Conservation (phyloP, 179 eudicot species). For the Spergularia azorica region DNA sequence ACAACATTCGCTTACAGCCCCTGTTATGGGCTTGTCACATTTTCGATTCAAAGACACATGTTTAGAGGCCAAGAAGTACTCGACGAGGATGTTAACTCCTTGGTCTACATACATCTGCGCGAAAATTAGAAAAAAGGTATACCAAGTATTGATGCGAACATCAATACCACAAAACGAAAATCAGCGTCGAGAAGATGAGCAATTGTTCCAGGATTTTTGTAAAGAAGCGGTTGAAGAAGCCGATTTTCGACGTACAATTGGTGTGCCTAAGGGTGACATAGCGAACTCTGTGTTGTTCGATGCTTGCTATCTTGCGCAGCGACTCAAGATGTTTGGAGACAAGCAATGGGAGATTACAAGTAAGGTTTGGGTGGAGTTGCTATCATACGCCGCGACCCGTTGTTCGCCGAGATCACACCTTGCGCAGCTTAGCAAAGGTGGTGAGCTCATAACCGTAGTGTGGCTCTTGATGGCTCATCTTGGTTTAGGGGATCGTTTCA, state of each 20-base stretch:
- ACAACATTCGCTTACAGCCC: constrained; percentile 2
- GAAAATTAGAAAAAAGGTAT: not conserved
- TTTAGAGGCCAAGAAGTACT: not conserved
- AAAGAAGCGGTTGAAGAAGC: not conserved
- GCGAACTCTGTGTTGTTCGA: constrained; percentile 13
- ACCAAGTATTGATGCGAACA: not conserved
- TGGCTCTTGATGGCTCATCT: constrained; percentile 27
- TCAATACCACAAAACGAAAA: not conserved
- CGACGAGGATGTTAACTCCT: not conserved
- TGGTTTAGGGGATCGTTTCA: constrained; percentile 13
- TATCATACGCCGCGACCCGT: constrained; percentile 11
- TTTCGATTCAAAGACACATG: constrained; percentile 10
- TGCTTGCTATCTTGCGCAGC: constrained; percentile 8
- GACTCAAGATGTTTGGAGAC: constrained; percentile 1
- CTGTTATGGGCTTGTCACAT: constrained; percentile 16
- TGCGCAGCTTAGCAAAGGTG: constrained; percentile 16
- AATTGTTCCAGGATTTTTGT: constrained; percentile 2
- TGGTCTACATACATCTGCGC: not conserved
- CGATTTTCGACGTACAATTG: not conserved
- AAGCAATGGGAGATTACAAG: constrained; percentile 20
- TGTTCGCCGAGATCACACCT: constrained; percentile 17
- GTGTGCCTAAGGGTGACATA: constrained; percentile 8
- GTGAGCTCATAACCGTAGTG: constrained; percentile 21
- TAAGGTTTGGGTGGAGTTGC: constrained; percentile 26
- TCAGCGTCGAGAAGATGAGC: not conserved